These are phyloP conservation scores for Hypoxylon fragiforme DNA, from an alignment of 495 filamentous ascomycete species.

Conservation along the genomic window DNA sequence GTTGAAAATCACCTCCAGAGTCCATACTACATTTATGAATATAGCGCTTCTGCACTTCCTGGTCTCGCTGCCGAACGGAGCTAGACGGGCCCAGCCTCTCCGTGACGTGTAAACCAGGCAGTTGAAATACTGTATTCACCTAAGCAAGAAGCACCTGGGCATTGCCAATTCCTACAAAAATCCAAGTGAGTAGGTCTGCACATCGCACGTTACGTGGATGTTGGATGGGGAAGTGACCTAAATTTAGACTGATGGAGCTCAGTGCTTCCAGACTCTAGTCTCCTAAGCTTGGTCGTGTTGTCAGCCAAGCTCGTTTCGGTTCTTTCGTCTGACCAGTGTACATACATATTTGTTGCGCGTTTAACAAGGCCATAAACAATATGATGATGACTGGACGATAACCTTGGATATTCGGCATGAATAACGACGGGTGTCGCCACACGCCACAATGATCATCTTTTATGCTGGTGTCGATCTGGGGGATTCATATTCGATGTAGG, in stretches of 20 bases:
- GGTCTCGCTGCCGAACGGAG: conserved; percentile 25
- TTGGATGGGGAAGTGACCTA: conserved; percentile 20
- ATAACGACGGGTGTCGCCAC: conserved; percentile 21
- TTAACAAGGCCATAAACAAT: background rate
- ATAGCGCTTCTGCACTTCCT: conserved; percentile 9
- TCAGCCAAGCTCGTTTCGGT: conserved; percentile 15
- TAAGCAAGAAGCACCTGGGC: conserved; percentile 7
- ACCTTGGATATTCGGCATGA: conserved; percentile 15
- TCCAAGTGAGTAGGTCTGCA: background rate
- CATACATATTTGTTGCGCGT: conserved; percentile 11
- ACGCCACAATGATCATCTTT: conserved; percentile 32
- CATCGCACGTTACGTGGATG: conserved; percentile 18
- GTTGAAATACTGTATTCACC: conserved; percentile 7
- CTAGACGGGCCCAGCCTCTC: conserved; percentile 25
- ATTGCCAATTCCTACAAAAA: background rate
- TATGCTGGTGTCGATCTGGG: conserved; percentile 34
- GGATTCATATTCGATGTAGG: conserved; percentile 22
- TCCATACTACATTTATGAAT: no score
- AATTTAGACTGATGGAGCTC: conserved; percentile 24
- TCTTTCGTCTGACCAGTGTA: conserved; percentile 24
- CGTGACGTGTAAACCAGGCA: conserved; percentile 31
- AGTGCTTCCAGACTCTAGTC: background rate
- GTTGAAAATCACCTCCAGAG: conserved; percentile 18
- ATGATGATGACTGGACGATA: background rate
- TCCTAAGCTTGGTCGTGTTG: conserved; percentile 13